These are phyloP conservation scores for Massospora cicadina DNA, from an alignment of 371 early-diverging fungal species.

Conservation along the genomic window DNA sequence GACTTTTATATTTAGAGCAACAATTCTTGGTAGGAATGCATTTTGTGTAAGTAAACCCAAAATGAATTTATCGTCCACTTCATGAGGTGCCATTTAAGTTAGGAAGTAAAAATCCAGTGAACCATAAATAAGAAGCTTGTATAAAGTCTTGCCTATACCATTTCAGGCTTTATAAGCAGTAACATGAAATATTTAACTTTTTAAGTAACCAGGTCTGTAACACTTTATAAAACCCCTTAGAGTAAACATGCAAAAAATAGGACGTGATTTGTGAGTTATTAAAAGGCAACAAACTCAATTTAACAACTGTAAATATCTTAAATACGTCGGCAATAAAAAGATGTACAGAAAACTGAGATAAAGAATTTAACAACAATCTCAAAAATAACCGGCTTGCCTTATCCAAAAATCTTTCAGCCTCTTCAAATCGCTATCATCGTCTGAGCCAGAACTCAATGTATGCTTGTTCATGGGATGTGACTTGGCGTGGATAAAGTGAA, in stretches of 20 bases:
- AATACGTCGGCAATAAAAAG: background rate
- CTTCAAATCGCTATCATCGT: background rate
- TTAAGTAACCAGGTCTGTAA: too few relatives aligned
- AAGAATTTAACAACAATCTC: background rate
- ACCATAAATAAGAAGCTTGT: too few relatives aligned
- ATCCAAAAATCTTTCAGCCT: background rate
- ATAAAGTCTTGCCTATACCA: too few relatives aligned
- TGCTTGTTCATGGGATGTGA: too few relatives aligned
- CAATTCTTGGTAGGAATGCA: background rate
- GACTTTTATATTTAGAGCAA: background rate
- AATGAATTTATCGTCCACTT: too few relatives aligned
- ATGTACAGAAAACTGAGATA: background rate
- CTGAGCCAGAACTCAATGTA: background rate
- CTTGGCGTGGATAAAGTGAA: too few relatives aligned
- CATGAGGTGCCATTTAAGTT: too few relatives aligned
- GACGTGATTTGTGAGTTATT: background rate
- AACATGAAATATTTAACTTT: too few relatives aligned
- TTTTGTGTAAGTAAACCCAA: too few relatives aligned
- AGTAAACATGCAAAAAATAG: background rate
- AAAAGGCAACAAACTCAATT: background rate
- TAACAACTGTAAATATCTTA: background rate
- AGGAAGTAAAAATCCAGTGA: too few relatives aligned
- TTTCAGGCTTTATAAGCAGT: too few relatives aligned
- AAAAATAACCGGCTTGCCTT: background rate
- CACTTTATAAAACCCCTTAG: background rate